phyloP scores from a whole-genome alignment of 169 alveolate species.

The Eimeria zaria region DNA sequence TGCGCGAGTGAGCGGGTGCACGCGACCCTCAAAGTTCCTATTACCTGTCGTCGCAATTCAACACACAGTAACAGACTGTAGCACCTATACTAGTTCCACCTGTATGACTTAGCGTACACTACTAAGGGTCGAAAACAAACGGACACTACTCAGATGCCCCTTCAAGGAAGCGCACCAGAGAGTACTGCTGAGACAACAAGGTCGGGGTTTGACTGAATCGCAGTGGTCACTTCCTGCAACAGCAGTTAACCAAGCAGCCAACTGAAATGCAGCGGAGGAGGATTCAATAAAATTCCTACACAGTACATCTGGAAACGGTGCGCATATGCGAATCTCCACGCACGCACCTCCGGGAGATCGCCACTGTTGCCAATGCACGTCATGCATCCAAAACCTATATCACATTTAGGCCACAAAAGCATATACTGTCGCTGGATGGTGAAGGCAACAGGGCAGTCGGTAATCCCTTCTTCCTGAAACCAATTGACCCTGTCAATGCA shows the following conservation, averaged over 20 bases:
- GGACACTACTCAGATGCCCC: not conserved
- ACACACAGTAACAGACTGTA: not conserved
- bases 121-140: not conserved
- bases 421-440: not conserved
- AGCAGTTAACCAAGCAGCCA: not conserved
- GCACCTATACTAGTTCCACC: no score
- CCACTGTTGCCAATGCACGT: conserved; percentile 99
- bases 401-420: not conserved
- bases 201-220: conserved; percentile 56
- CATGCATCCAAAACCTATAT: conserved; percentile 99
- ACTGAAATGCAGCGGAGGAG: not conserved
- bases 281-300: not conserved
- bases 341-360: conserved; percentile 85
- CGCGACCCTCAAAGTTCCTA: conserved; percentile 98
- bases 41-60: conserved; percentile 92
- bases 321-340: not conserved
- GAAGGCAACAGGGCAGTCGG: not conserved
- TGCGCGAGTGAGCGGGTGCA: conserved; percentile 97
- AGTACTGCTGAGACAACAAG: conserved; percentile 58
- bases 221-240: conserved; percentile 70
- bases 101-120: not conserved
- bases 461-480: not conserved
- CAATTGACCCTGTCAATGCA: not conserved
- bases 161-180: conserved; percentile 59
- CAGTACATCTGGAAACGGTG: not conserved